phyloP scores from a whole-genome alignment of 2,329 filamentous ascomycete species.

The Monascus ruber region DNA sequence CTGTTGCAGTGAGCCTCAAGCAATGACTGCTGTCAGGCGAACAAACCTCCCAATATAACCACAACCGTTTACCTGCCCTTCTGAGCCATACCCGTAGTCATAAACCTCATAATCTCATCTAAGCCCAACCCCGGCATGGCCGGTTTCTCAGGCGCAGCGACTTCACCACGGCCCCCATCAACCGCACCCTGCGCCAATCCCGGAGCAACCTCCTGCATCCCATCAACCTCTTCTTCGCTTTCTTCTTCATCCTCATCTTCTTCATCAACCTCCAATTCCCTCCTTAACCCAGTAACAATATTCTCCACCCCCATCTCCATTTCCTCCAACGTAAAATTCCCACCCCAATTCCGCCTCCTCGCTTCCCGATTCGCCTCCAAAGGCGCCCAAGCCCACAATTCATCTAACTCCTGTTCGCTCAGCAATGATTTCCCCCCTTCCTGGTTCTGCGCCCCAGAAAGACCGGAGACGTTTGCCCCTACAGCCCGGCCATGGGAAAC shows the following conservation, averaged over 20 bases:
- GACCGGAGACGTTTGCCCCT: constrained; percentile 1
- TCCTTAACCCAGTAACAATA: constrained; percentile 59
- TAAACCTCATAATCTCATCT: constrained; percentile 39
- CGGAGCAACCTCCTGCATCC: constrained; percentile 18
- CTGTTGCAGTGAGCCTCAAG: too few species aligned
- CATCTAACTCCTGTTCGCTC: constrained; percentile 40
- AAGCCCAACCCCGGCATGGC: constrained; percentile 27
- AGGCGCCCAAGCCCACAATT: constrained; percentile 50
- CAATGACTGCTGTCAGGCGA: too few species aligned
- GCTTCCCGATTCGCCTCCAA: constrained; percentile 37
- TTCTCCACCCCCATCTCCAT: constrained; percentile 53
- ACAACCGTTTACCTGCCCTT: constrained; percentile 5
- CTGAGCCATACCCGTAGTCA: constrained; percentile 35
- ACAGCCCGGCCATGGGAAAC: constrained; percentile 52
- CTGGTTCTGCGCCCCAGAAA: neutral
- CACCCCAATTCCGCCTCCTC: constrained; percentile 41
- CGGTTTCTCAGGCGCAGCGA: constrained; percentile 11
- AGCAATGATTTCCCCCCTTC: constrained; percentile 14
- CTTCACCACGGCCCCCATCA: constrained; percentile 16
- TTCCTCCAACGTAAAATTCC: constrained; percentile 63
- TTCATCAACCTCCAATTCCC: constrained; percentile 46
- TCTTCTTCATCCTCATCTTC: constrained; percentile 34
- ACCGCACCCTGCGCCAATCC: constrained; percentile 33
- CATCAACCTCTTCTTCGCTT: constrained; percentile 46
- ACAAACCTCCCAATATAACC: too few species aligned